phyloP scores from a whole-genome alignment of 148 eudicot genomes.

The Amaranthus hypochondriacus region DNA sequence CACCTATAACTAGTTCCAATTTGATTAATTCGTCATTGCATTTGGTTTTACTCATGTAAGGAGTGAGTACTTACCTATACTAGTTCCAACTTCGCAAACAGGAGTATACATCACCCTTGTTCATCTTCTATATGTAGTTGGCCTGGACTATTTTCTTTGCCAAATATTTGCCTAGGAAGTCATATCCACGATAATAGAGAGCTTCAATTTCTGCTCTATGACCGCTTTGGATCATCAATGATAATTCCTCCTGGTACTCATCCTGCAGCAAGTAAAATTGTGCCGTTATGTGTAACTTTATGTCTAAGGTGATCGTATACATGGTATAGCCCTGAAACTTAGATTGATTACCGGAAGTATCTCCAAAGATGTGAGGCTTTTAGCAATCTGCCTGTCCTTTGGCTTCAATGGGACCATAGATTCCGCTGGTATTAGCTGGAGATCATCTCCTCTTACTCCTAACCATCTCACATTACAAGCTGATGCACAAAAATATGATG shows the following conservation, averaged over 20 bases:
- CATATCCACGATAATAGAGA: conserved; percentile 79
- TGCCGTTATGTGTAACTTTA: background rate
- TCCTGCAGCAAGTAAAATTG: conserved; percentile 37
- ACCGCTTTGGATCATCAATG: conserved; percentile 66
- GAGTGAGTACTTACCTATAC: no score
- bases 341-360: conserved; percentile 50
- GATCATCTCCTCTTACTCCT: conserved; percentile 74
- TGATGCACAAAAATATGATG: conserved; percentile 22
- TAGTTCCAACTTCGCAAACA: no score
- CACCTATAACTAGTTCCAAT: no score
- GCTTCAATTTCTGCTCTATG: conserved; percentile 90
- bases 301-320: background rate
- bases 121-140: conserved; percentile 45
- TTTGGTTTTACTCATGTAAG: no score
- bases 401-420: conserved; percentile 62
- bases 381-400: conserved; percentile 76
- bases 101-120: background rate
- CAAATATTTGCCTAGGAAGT: conserved; percentile 64
- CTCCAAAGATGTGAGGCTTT: conserved; percentile 67
- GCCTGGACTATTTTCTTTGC: conserved; percentile 87
- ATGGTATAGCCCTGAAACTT: background rate
- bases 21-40: no score
- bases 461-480: conserved; percentile 96
- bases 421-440: conserved; percentile 69
- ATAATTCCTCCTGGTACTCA: conserved; percentile 79